These are phyloP conservation scores for Trichoderma hamatum DNA, from an alignment of 2,329 filamentous ascomycete genomes.

Conservation along the genomic window DNA sequence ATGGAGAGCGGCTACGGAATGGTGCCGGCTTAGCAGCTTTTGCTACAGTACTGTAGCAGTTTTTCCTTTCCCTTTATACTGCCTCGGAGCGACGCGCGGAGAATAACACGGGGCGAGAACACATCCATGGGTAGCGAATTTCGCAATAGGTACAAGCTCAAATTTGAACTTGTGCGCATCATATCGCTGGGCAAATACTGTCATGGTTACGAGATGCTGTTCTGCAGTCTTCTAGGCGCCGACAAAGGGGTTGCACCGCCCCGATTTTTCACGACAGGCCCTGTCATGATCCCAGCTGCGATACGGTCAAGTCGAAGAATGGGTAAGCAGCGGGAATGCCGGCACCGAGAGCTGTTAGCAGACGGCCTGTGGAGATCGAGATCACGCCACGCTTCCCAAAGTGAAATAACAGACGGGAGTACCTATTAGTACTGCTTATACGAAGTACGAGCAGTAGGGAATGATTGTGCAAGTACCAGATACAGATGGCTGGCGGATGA, in stretches of 20 bases:
- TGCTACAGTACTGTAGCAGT: background rate
- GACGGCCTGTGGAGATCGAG: slow-evolving; percentile 21
- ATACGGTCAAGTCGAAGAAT: background rate
- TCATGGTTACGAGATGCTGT: slow-evolving; percentile 1
- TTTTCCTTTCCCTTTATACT: background rate
- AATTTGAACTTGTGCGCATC: background rate
- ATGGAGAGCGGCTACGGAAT: slow-evolving; percentile 3
- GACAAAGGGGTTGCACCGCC: slow-evolving; percentile 25
- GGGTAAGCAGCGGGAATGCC: slow-evolving; percentile 23
- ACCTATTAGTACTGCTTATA: background rate
- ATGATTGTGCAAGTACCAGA: background rate
- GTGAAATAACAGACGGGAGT: background rate
- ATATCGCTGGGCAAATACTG: background rate
- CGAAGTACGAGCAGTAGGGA: background rate
- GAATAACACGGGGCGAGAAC: background rate
- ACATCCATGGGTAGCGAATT: background rate
- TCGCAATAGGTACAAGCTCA: slow-evolving; percentile 10
- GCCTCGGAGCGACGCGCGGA: slow-evolving; percentile 14
- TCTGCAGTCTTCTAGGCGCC: background rate
- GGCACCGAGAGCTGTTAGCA: slow-evolving; percentile 5
- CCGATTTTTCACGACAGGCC: slow-evolving; percentile 20
- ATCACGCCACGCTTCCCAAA: slow-evolving; percentile 24
- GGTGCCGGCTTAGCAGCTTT: background rate
- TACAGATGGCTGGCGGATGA: background rate
- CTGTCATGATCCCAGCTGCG: slow-evolving; percentile 1